These are phyloP conservation scores for Lasiodiplodia sp. DNA, from an alignment of 2,329 filamentous ascomycete genomes.

Conservation along the genomic window DNA sequence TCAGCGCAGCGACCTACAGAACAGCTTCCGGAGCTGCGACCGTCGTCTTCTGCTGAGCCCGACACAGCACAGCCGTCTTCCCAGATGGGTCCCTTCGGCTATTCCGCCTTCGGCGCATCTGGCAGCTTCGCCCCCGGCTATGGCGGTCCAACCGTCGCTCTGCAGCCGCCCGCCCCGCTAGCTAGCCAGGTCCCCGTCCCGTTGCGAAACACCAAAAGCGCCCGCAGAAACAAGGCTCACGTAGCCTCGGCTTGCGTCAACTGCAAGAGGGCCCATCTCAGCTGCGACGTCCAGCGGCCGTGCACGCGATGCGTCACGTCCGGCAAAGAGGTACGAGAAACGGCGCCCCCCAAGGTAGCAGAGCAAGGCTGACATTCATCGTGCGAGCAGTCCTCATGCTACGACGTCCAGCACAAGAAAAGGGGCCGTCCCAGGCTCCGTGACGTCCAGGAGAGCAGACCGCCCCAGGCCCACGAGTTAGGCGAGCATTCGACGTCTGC, in stretches of 20 bases:
- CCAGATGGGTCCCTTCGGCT: constrained; percentile 29
- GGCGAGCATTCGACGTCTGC: constrained; percentile 41
- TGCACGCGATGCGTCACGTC: constrained; percentile 80
- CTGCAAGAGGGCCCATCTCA: constrained; percentile 83
- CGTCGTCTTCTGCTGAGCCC: constrained; percentile 21
- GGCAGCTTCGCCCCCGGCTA: constrained; percentile 21
- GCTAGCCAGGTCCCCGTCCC: constrained; percentile 16
- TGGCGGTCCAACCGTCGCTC: constrained; percentile 19
- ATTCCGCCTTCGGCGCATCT: constrained; percentile 19
- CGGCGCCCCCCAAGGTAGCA: background rate
- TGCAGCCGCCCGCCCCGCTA: constrained; percentile 21
- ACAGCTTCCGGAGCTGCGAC: constrained; percentile 13
- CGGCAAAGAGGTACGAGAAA: constrained; percentile 66
- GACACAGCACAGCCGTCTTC: constrained; percentile 18
- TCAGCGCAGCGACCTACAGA: constrained; percentile 4
- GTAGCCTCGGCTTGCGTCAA: constrained; percentile 86
- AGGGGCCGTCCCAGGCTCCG: constrained; percentile 78
- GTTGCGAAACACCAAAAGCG: constrained; percentile 43
- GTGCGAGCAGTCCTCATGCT: constrained; percentile 69
- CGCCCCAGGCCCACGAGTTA: constrained; percentile 35
- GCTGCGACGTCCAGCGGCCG: constrained; percentile 72
- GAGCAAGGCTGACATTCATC: constrained; percentile 6
- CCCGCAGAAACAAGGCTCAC: constrained; percentile 72
- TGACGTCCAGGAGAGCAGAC: constrained; percentile 67
- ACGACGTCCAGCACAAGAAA: constrained; percentile 88